phyloP scores from a whole-genome alignment of 345 rosid species.

The Salix udensis region DNA sequence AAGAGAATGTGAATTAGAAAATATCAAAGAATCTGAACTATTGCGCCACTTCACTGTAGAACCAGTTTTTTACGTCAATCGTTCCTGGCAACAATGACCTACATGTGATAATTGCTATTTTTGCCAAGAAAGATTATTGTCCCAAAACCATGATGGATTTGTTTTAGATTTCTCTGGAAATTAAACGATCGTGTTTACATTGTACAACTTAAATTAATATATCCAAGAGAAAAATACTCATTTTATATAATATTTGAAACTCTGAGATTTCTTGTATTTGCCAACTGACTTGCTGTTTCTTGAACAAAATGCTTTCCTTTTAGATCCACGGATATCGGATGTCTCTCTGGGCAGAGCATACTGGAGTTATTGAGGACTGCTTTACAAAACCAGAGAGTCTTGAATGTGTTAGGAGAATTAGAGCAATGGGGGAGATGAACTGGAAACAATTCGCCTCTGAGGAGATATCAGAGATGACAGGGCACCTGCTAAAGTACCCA shows the following conservation, averaged over 20 bases:
- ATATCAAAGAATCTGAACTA: neutral
- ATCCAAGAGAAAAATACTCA: neutral
- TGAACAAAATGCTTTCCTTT: slow-evolving; percentile 2
- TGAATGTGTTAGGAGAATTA: slow-evolving; percentile 74
- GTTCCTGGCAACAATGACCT: neutral
- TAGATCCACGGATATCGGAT: slow-evolving; percentile 88
- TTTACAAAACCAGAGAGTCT: slow-evolving; percentile 62
- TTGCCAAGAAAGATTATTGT: neutral
- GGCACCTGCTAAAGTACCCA: slow-evolving; percentile 82
- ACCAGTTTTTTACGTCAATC: neutral
- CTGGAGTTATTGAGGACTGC: slow-evolving; percentile 55
- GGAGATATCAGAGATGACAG: slow-evolving; percentile 69
- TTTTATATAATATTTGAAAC: neutral
- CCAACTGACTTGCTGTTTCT: slow-evolving; percentile 3
- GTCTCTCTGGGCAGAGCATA: slow-evolving; percentile 97
- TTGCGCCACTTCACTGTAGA: neutral
- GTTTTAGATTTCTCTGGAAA: neutral
- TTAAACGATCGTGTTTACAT: neutral
- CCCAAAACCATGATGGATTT: neutral
- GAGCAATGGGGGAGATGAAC: slow-evolving; percentile 51
- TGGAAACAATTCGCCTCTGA: slow-evolving; percentile 73
- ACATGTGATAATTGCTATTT: neutral
- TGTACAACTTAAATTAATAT: neutral
- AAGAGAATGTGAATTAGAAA: neutral
- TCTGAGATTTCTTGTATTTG: neutral